phyloP scores from a whole-genome alignment of 139 green algal genomes.

The Volvox africanus region DNA sequence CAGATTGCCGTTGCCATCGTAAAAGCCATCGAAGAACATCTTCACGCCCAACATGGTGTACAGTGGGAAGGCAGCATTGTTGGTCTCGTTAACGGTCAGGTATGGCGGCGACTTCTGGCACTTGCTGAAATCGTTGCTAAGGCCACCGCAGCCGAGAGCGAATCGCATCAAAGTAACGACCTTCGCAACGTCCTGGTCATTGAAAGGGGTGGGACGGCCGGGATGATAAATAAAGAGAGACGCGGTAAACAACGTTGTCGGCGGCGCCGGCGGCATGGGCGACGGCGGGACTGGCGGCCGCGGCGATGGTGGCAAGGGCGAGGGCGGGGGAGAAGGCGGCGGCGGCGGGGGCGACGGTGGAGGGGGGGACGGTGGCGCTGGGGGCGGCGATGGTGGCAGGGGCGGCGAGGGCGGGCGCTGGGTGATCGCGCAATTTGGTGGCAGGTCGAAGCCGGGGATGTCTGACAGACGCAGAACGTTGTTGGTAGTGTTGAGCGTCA shows the following conservation, averaged over 20 bases:
- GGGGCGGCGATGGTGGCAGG: not conserved
- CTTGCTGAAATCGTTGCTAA: not conserved
- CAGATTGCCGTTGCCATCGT: not conserved
- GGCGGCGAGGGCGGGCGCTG: conserved; percentile 26
- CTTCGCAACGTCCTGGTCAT: not conserved
- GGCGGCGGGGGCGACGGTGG: not conserved
- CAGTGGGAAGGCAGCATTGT: conserved; percentile 26
- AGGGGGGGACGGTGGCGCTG: not conserved
- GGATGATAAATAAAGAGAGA: conserved; percentile 33
- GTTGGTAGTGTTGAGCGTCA: not conserved
- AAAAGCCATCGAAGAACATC: conserved; percentile 37
- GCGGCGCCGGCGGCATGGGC: not conserved
- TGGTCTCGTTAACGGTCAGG: conserved; percentile 18
- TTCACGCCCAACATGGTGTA: conserved; percentile 39
- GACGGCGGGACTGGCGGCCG: not conserved
- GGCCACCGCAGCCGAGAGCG: not conserved
- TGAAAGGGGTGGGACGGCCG: conserved; percentile 1
- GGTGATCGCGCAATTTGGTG: not conserved
- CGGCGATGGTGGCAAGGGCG: not conserved
- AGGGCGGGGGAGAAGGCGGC: not conserved
- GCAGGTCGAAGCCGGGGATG: conserved; percentile 6
- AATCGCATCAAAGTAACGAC: not conserved
- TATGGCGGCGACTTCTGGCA: not conserved
- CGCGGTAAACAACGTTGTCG: not conserved
- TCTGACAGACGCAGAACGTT: not conserved